Evolutionary conservation across 2,329 filamentous ascomycete species (phyloP).

Genomic region (Helminthosporium solani): DNA sequence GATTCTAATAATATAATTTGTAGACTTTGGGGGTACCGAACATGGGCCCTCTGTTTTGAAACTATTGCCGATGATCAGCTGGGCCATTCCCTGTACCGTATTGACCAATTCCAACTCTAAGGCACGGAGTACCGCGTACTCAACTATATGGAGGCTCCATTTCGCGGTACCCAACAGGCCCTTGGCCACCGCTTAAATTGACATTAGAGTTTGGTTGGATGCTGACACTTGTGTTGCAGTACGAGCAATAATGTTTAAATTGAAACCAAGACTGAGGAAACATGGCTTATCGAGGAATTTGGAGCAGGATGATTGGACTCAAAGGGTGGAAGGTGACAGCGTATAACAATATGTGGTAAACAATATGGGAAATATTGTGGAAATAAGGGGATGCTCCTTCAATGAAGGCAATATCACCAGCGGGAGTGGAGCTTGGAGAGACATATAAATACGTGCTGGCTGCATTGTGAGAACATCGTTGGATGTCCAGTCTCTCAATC

Average conservation of each 20-base stretch:
- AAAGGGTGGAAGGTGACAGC: no score
- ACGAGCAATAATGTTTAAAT: not conserved
- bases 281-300: not conserved
- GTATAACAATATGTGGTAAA: no score
- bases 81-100: no score
- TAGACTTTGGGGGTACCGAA: no score
- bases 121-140: no score
- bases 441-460: not conserved
- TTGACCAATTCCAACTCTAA: no score
- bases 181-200: not conserved
- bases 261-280: not conserved
- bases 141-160: no score
- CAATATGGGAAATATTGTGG: no score
- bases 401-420: not conserved
- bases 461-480: not conserved
- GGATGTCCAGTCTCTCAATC: not conserved
- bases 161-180: no score
- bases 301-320: not conserved
- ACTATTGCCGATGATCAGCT: no score
- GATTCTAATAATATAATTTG: no score
- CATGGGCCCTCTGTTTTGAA: no score
- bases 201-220: not conserved
- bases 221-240: not conserved
- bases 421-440: not conserved
- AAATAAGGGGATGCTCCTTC: not conserved